Conservation (phyloP, 1,284 basidiomycete genomes). For the Caloboletus firmus region DNA sequence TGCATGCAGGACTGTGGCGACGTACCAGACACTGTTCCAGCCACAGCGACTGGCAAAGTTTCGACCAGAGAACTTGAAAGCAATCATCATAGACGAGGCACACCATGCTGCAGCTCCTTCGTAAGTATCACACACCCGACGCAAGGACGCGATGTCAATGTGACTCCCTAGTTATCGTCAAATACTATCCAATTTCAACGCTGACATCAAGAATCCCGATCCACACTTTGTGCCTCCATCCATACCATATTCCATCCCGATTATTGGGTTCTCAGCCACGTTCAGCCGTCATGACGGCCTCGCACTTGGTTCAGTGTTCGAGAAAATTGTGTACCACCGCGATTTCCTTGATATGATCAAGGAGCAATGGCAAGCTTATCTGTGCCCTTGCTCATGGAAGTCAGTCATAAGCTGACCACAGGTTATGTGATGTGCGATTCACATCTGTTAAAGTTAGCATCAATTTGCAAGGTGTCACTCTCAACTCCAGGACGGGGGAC, state of each 20-base stretch:
- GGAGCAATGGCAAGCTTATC: constrained; percentile 71
- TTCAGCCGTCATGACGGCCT: constrained; percentile 92
- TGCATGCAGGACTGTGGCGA: constrained; percentile 77
- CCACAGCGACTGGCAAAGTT: constrained; percentile 77
- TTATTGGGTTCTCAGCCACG: constrained; percentile 95
- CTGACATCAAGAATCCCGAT: constrained; percentile 57
- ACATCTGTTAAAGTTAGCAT: constrained; percentile 79
- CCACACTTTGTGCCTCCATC: constrained; percentile 36
- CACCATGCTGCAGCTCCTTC: constrained; percentile 93
- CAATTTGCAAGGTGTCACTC: constrained; percentile 63
- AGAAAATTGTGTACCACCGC: constrained; percentile 92
- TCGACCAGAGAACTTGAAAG: constrained; percentile 69
- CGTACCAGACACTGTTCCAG: constrained; percentile 84
- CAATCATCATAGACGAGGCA: constrained; percentile 90
- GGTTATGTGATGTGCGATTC: constrained; percentile 84
- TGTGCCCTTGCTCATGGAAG: background rate
- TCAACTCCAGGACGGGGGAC: constrained; percentile 72
- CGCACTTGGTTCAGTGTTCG: constrained; percentile 85
- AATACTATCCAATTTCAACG: constrained; percentile 76
- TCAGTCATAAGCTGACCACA: constrained; percentile 32
- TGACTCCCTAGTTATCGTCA: constrained; percentile 62
- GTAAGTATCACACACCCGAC: constrained; percentile 43
- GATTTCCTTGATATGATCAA: constrained; percentile 93
- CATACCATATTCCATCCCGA: constrained; percentile 62
- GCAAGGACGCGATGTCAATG: background rate